These are phyloP conservation scores for Didymella glomerata DNA, from an alignment of 2,329 filamentous ascomycete species.

Conservation along the genomic window DNA sequence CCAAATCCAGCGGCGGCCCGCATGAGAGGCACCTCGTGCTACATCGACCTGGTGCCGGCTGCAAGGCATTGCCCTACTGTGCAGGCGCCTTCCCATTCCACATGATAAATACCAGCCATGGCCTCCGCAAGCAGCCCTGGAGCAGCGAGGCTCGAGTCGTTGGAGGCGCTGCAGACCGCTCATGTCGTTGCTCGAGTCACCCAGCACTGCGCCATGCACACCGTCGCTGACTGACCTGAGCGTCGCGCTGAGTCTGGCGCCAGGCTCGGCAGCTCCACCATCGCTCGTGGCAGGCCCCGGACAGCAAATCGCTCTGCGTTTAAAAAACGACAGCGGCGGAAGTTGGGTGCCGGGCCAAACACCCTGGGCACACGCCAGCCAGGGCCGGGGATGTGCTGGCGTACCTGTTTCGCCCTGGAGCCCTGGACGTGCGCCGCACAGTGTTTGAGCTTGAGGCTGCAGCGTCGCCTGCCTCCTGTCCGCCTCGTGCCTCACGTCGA, in stretches of 20 bases:
- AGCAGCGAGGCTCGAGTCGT: background rate
- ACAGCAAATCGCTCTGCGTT: conserved; percentile 45
- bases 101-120: conserved; percentile 22
- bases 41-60: conserved; percentile 33
- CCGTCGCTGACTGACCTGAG: conserved; percentile 37
- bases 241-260: conserved; percentile 37
- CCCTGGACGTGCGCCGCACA: conserved; percentile 26
- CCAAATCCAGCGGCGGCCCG: conserved; percentile 33
- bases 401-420: conserved; percentile 43
- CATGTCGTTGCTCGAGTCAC: conserved; percentile 21
- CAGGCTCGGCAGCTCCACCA: conserved; percentile 36
- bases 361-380: conserved; percentile 21
- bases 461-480: conserved; percentile 24
- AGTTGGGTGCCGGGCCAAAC: conserved; percentile 41
- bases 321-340: conserved; percentile 43
- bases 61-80: conserved; percentile 41
- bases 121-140: conserved; percentile 15
- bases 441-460: conserved; percentile 36
- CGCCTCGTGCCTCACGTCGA: conserved; percentile 23
- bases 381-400: conserved; percentile 35
- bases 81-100: conserved; percentile 34
- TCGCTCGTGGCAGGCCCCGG: conserved; percentile 40
- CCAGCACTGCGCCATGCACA: conserved; percentile 28
- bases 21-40: conserved; percentile 45
- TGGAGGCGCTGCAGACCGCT: conserved; percentile 10